A percentile compares a stretch with the other conserved stretches of the same genome.
These are phyloP conservation scores for Metschnikowia cerradonensis DNA, from an alignment of 805 yeast genomes.

Conservation along the genomic window DNA sequence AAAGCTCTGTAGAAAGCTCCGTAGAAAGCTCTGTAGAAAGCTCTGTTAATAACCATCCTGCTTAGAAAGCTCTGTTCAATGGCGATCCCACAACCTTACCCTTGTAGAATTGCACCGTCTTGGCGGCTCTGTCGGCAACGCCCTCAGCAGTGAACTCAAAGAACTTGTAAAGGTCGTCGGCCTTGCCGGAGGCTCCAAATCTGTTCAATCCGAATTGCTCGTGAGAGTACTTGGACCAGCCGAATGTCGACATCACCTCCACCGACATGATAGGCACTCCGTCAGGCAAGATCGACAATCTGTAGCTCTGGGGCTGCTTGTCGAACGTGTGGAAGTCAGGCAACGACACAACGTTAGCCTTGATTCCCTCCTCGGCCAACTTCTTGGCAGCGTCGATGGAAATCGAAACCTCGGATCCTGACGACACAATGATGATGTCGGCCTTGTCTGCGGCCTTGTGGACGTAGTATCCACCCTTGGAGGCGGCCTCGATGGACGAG, in stretches of 20 bases:
- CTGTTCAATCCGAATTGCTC: slow-evolving; percentile 93
- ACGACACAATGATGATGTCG: slow-evolving; percentile 74
- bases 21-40: slow-evolving; percentile 66
- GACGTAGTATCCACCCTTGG: slow-evolving; percentile 89
- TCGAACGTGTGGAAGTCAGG: slow-evolving; percentile 94
- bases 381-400: slow-evolving; percentile 78
- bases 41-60: background rate
- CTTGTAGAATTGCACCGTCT: slow-evolving; percentile 79
- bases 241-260: slow-evolving; percentile 86
- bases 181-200: slow-evolving; percentile 97
- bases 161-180: slow-evolving; percentile 71
- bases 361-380: slow-evolving; percentile 60
- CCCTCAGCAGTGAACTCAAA: slow-evolving; percentile 94
- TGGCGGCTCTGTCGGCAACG: slow-evolving; percentile 77
- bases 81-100: slow-evolving; percentile 71
- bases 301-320: slow-evolving; percentile 75
- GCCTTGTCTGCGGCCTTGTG: slow-evolving; percentile 44
- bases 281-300: slow-evolving; percentile 85
- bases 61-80: slow-evolving; percentile 70
- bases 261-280: slow-evolving; percentile 90
- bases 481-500: slow-evolving; percentile 84
- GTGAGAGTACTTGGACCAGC: slow-evolving; percentile 95
- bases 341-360: slow-evolving; percentile 81
- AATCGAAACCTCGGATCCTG: slow-evolving; percentile 92
- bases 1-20: no score